Percentiles rank a stretch among this genome's conserved stretches.
These are phyloP conservation scores for Kockovaella imperatae DNA, from an alignment of 768 basidiomycete species.

Conservation along the genomic window DNA sequence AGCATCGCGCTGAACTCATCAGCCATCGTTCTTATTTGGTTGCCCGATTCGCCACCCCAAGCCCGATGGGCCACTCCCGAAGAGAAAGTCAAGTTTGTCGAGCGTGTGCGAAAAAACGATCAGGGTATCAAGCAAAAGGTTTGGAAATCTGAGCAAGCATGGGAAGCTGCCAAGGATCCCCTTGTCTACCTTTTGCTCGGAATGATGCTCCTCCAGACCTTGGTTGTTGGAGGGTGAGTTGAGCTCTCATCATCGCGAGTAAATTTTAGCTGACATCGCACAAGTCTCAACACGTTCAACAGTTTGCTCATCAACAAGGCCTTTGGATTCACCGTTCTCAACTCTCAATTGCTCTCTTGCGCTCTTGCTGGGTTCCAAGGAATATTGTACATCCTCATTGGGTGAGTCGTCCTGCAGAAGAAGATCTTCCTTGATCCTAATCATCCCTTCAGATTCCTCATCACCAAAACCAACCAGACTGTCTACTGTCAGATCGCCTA, in stretches of 20 bases:
- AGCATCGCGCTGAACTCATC: neutral
- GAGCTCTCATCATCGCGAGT: too few relatives aligned
- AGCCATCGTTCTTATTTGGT: slow-evolving; percentile 12
- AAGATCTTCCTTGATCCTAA: neutral
- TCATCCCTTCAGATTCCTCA: slow-evolving; percentile 6
- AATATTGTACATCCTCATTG: slow-evolving; percentile 13
- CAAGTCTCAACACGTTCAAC: slow-evolving; percentile 26
- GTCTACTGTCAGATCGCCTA: slow-evolving; percentile 50
- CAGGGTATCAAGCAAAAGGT: slow-evolving; percentile 53
- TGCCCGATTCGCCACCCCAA: slow-evolving; percentile 21
- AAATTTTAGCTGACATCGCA: too few relatives aligned
- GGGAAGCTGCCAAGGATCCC: slow-evolving; percentile 50
- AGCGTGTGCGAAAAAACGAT: slow-evolving; percentile 52
- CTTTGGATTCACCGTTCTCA: slow-evolving; percentile 10
- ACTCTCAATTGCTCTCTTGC: slow-evolving; percentile 47
- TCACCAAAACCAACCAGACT: slow-evolving; percentile 45
- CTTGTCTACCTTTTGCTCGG: slow-evolving; percentile 50
- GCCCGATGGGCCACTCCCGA: slow-evolving; percentile 33
- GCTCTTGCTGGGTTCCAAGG: slow-evolving; percentile 41
- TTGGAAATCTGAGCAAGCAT: slow-evolving; percentile 47
- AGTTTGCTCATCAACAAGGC: slow-evolving; percentile 19
- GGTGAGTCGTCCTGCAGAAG: neutral
- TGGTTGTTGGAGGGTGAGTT: slow-evolving; percentile 25
- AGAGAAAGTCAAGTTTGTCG: slow-evolving; percentile 50
- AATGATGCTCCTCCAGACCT: slow-evolving; percentile 49